These are phyloP conservation scores for Cryoendolithus antarcticus DNA, from an alignment of 2,329 filamentous ascomycete species.

Conservation along the genomic window DNA sequence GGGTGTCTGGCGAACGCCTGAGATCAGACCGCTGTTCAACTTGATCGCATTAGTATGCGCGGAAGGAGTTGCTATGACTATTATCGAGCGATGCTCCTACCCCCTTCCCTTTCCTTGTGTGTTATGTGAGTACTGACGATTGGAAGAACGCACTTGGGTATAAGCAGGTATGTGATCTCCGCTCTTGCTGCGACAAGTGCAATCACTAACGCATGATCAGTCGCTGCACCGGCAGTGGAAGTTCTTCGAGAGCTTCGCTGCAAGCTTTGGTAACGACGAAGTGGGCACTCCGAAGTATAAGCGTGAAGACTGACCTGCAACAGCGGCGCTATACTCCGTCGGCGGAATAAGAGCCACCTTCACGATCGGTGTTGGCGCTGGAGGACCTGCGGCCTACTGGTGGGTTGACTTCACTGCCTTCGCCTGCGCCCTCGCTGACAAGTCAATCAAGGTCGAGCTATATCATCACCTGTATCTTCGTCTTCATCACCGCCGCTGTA, in stretches of 20 bases:
- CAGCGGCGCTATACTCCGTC: slow-evolving; percentile 49
- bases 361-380: slow-evolving; percentile 49
- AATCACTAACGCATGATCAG: slow-evolving; percentile 22
- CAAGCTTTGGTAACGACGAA: slow-evolving; percentile 41
- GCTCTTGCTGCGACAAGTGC: not conserved
- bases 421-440: too few relatives aligned
- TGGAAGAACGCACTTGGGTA: slow-evolving; percentile 40
- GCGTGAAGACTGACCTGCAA: slow-evolving; percentile 5
- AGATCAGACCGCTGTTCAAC: slow-evolving; percentile 27
- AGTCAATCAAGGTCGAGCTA: slow-evolving; percentile 54
- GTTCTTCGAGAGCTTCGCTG: slow-evolving; percentile 47
- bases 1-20: slow-evolving; percentile 18
- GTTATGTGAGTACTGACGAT: slow-evolving; percentile 10
- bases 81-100: slow-evolving; percentile 18
- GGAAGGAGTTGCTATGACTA: slow-evolving; percentile 29
- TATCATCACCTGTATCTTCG: slow-evolving; percentile 46
- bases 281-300: too few relatives aligned
- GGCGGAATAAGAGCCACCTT: slow-evolving; percentile 47
- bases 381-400: slow-evolving; percentile 50
- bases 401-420: too few relatives aligned
- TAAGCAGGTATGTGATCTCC: slow-evolving; percentile 34
- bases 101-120: slow-evolving; percentile 6
- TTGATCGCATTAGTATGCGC: slow-evolving; percentile 29
- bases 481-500: slow-evolving; percentile 48
- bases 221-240: slow-evolving; percentile 46